A percentile compares a stretch with the other conserved stretches of the same genome.
Evolutionary conservation across 1,139 yeast species (phyloP).

Genomic region (Pichia terricola): DNA sequence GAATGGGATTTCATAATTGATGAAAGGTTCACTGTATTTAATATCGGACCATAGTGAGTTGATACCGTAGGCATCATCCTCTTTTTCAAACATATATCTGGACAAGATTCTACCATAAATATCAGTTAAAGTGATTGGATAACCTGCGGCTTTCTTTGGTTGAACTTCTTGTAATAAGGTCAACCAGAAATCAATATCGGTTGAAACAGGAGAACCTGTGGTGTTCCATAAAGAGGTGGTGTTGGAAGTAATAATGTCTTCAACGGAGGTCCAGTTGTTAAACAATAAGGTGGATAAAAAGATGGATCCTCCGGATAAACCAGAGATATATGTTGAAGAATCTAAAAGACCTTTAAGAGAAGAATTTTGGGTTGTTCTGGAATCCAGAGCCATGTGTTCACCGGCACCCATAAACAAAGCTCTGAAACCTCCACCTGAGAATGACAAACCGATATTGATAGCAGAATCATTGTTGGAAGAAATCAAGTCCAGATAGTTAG

Average conservation of each 20-base stretch:
- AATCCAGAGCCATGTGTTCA: conserved; percentile 43
- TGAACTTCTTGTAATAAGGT: conserved; percentile 41
- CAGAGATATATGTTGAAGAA: conserved; percentile 44
- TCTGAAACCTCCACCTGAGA: conserved; percentile 71
- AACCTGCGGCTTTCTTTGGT: conserved; percentile 43
- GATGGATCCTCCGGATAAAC: conserved; percentile 70
- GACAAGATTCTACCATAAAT: conserved; percentile 60
- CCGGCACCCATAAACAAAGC: conserved; percentile 65
- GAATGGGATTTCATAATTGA: conserved; percentile 30
- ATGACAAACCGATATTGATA: conserved; percentile 44
- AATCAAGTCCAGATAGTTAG: conserved; percentile 13
- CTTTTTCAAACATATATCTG: conserved; percentile 34
- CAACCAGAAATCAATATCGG: conserved; percentile 34
- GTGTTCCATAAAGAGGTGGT: conserved; percentile 53
- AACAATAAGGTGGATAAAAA: conserved; percentile 41
- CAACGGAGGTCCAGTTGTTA: conserved; percentile 37
- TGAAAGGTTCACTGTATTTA: conserved; percentile 26
- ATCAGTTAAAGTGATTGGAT: conserved; percentile 51
- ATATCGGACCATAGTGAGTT: conserved; percentile 28
- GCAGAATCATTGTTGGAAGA: conserved; percentile 7
- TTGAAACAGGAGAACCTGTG: conserved; percentile 15
- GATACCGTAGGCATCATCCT: conserved; percentile 30
- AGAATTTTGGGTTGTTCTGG: conserved; percentile 24
- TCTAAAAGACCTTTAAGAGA: conserved; percentile 46
- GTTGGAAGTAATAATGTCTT: conserved; percentile 28